Evolutionary conservation across 2,329 filamentous ascomycete genomes (phyloP), one percentile per base, ranked within the genome.

Genomic region (Clarireedia monteithiana): DNA sequence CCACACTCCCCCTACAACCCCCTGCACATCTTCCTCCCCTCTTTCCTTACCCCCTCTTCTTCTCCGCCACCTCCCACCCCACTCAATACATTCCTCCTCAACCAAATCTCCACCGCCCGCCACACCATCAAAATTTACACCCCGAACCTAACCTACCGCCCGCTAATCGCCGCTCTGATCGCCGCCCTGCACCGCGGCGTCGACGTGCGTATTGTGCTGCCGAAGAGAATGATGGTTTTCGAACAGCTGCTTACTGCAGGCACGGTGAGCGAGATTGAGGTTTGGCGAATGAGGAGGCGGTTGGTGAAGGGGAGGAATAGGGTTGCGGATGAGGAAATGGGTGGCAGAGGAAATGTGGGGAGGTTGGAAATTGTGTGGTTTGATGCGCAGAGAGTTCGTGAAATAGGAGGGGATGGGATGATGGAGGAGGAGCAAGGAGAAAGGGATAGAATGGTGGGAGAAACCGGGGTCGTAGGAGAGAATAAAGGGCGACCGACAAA

Each of bases 241-340:
- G 89, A 95, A 71, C 89, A 95, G 68, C 73, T 94, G n/a, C 74
- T 89, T 24, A 94, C 89, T 0, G 84, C 88, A 0, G 86, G 86
- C 0, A 91, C 85, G 0, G 89, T 85, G 0, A 92, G 89, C 0
- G 75, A 81, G 0, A 74, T 80, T 59, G 88, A 85, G 59, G 66
- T 94, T 4, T 74, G 72, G 27, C 76, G 73, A 47, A 73, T 92
- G 7, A 74, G 85, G 2, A 77, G 76, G 46, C 73, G 74, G 24
- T 59, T 72, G 1, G 50, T 51, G 24, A n/a, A n/a, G 2, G 15
- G 34, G 7, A 40, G 46, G 5, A 10, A 48, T 60, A 62, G 56
- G 48, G 27, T 57, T 2, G 61, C 58, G 38, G 24, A 24, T 44
- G 27, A 44, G 24, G n/a, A n/a, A 34, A 2, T 68, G 24, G 50